These are phyloP conservation scores for Pouteria glomerata DNA, from an alignment of 148 eudicot species.

Conservation along the genomic window DNA sequence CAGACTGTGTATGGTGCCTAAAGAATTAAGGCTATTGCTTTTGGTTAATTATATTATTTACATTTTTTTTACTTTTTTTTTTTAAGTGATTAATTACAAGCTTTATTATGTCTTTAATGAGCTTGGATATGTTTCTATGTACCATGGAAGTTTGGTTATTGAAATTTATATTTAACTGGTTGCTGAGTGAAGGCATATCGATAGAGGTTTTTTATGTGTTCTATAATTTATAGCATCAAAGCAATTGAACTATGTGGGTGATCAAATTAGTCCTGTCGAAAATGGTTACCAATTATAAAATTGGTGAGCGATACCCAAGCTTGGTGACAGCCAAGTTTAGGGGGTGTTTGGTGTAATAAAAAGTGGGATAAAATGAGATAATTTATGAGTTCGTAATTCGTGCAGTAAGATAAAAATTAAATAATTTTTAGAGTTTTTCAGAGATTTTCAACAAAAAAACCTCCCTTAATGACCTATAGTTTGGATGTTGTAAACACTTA, in stretches of 20 bases:
- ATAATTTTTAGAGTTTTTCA: no score
- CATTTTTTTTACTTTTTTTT: not conserved
- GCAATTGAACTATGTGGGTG: conserved; percentile 1
- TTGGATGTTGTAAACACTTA: not conserved
- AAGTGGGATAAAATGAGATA: no score
- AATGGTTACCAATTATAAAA: not conserved
- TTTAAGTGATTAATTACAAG: not conserved
- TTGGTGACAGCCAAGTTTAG: no score
- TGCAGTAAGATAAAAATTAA: no score
- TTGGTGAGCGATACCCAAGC: not conserved
- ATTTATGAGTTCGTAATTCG: no score
- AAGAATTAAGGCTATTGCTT: not conserved
- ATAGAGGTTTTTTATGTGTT: not conserved
- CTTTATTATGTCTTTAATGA: not conserved
- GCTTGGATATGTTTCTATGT: not conserved
- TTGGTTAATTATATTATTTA: not conserved
- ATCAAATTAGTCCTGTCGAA: not conserved
- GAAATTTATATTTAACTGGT: not conserved
- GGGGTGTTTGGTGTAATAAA: no score
- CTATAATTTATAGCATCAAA: not conserved
- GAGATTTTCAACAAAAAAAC: not conserved
- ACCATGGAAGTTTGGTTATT: not conserved
- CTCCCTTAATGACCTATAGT: not conserved
- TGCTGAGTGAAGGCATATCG: not conserved
- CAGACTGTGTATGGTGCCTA: not conserved